Conservation (phyloP, 495 filamentous ascomycete genomes). For the Physcia stellaris region DNA sequence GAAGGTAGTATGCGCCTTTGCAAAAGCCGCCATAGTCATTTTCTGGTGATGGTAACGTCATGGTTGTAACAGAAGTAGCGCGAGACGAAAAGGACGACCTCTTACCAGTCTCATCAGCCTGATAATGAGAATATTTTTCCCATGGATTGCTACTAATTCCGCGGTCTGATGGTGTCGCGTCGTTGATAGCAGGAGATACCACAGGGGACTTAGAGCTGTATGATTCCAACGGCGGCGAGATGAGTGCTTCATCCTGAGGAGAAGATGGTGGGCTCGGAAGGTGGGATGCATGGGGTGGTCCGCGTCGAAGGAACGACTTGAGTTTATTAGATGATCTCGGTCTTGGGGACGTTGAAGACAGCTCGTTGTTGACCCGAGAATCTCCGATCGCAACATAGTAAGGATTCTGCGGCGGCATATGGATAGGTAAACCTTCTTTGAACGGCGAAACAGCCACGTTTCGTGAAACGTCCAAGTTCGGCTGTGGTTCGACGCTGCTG, state of each 20-base stretch:
- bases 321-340: neutral
- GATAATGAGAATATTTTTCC: too few species aligned
- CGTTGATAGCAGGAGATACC: neutral
- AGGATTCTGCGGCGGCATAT: neutral
- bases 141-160: too few species aligned
- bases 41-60: neutral
- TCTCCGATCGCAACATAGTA: neutral
- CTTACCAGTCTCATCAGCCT: too few species aligned
- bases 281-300: neutral
- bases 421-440: neutral
- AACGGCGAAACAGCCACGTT: neutral
- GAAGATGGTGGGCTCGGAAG: neutral
- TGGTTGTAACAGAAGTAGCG: neutral
- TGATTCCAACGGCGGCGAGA: neutral
- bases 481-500: neutral
- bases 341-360: too few species aligned
- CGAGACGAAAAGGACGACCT: neutral
- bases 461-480: too few species aligned
- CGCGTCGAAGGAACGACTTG: neutral
- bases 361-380: too few species aligned
- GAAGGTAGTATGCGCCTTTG: constrained; percentile 32
- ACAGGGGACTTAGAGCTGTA: neutral
- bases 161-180: neutral
- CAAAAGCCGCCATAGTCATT: constrained; percentile 35
- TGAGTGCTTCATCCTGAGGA: neutral